Conservation (phyloP, 306 rosid species). For the Malus sieversii region DNA sequence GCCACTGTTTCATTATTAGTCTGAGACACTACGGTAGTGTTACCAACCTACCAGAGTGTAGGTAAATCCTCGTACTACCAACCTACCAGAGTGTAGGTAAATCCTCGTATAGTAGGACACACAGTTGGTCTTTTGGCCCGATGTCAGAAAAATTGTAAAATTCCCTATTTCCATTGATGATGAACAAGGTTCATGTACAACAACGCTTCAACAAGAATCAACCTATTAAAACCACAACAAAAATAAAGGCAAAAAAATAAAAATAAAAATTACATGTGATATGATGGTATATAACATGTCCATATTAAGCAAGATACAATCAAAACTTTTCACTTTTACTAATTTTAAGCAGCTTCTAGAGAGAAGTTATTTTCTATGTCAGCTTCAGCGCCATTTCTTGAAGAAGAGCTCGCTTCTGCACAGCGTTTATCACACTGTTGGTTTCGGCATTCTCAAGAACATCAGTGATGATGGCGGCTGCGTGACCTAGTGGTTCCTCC, state of each 20-base stretch:
- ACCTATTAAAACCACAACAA: slow-evolving; percentile 16
- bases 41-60: background rate
- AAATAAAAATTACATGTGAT: slow-evolving; percentile 5
- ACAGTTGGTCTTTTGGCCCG: background rate
- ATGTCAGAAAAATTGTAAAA: slow-evolving; percentile 6
- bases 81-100: background rate
- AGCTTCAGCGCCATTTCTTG: slow-evolving; percentile 95
- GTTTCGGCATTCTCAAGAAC: slow-evolving; percentile 96
- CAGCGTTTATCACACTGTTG: slow-evolving; percentile 69
- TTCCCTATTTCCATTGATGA: slow-evolving; percentile 34
- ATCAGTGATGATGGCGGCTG: slow-evolving; percentile 88
- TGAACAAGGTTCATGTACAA: slow-evolving; percentile 49
- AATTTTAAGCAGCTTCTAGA: slow-evolving; percentile 8
- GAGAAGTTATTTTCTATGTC: slow-evolving; percentile 29
- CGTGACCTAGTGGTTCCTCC: slow-evolving; percentile 99
- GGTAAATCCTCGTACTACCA: too few relatives aligned
- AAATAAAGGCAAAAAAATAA: background rate
- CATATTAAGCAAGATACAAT: slow-evolving; percentile 20
- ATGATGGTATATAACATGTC: background rate
- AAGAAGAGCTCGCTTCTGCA: slow-evolving; percentile 89
- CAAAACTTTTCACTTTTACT: slow-evolving; percentile 28
- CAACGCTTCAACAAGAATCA: slow-evolving; percentile 40
- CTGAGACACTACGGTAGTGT: too few relatives aligned
- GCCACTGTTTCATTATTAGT: background rate
- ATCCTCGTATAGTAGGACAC: background rate